phyloP scores from a whole-genome alignment of 441 rosid species.

The Mallotus japonicus region DNA sequence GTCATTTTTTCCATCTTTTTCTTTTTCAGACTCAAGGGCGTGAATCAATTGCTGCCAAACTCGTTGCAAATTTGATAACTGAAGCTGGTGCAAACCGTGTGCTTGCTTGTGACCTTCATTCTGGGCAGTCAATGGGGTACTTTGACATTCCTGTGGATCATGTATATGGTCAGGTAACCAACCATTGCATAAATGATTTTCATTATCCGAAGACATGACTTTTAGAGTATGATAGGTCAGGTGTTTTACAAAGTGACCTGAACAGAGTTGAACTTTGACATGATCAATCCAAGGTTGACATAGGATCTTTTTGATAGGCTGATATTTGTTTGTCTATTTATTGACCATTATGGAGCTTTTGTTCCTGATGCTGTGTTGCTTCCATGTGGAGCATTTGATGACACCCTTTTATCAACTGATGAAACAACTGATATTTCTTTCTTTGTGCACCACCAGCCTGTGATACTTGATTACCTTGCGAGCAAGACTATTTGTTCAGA shows the following conservation, averaged over 20 bases:
- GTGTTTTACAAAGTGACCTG: not conserved
- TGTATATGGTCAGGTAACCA: constrained; percentile 82
- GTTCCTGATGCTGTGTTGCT: not conserved
- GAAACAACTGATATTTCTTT: constrained; percentile 10
- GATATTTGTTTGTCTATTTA: not conserved
- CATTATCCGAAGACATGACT: not conserved
- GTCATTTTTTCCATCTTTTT: constrained; percentile 8
- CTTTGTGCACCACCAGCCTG: constrained; percentile 57
- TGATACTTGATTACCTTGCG: constrained; percentile 94
- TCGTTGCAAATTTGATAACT: constrained; percentile 67
- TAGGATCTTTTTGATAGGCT: not conserved
- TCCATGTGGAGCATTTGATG: not conserved
- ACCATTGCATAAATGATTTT: not conserved
- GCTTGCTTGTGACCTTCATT: constrained; percentile 97
- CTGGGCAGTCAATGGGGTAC: constrained; percentile 98
- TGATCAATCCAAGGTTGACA: not conserved
- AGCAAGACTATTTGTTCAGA: constrained; percentile 76
- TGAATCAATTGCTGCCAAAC: constrained; percentile 93
- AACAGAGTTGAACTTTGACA: not conserved
- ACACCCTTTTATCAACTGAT: not conserved
- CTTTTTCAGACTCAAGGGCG: constrained; percentile 84
- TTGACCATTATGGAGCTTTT: not conserved
- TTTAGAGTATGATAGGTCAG: not conserved
- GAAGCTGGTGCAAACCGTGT: constrained; percentile 96
- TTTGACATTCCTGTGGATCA: constrained; percentile 98